Evolutionary conservation across 1,139 yeast species (phyloP), one percentile per base, ranked within the genome.

Genomic region (Arxiozyma bovina): DNA sequence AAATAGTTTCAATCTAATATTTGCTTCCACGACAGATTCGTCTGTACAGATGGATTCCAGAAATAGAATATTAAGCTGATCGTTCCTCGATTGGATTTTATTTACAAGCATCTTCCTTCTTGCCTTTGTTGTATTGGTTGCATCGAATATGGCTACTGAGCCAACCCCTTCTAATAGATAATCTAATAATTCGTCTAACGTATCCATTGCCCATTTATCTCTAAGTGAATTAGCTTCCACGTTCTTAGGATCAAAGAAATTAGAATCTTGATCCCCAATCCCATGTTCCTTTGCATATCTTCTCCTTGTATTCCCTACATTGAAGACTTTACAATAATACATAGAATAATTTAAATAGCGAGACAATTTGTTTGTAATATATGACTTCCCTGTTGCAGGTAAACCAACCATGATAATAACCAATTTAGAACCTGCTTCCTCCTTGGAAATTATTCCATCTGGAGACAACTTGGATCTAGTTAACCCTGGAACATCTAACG

Each of bases 171-270:
- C 78, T 53, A 89, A 71, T 6, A 93, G 80, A 70, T 87, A 91
- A 63, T 89, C 94, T 43, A 93, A 74, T 57, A 91, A 72, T 64
- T 86, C 87, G 57, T 89, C 95, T 55, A 93, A 74, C 0, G 98
- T 93, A 61, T 91, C 96, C 83, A 86, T 84, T 0, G 99, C 99
- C 97, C 98, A 91, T 69, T 85, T 81, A 63, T 93, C 98, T 58
- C 98, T 78, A 51, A 90, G 74, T 27, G 77, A 74, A 17, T 82
- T 82, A 23, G 86, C 82, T 40, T 80, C 75, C 49, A 75, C 72
- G 67, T 93, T 90, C 57, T 81, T 83, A 0, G 97, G 97, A 49
- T 86, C 81, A 72, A 93, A 93, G 67, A 93, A 93, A 56, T 80
- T 85, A 0, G 98, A 96, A 56, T 80, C 80, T 61, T 89, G 96